These are phyloP conservation scores for Camellia oleifera DNA, from an alignment of 179 eudicot genomes.

Conservation along the genomic window DNA sequence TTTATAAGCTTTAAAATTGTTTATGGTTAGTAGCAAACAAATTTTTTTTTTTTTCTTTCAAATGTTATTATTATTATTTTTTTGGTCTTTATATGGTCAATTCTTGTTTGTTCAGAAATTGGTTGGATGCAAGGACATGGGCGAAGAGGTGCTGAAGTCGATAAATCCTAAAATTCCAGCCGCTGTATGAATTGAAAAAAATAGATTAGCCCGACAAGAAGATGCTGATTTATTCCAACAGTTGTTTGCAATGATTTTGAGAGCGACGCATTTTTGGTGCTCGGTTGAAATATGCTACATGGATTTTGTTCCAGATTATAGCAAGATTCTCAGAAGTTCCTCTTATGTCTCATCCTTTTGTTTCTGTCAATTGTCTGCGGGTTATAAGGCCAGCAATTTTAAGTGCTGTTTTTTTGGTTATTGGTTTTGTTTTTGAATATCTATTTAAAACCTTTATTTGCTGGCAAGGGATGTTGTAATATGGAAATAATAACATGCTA, in stretches of 20 bases:
- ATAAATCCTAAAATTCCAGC: slow-evolving; percentile 59
- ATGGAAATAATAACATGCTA: not conserved
- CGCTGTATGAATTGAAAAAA: slow-evolving; percentile 25
- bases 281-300: too few relatives aligned
- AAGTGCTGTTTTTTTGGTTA: not conserved
- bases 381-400: too few relatives aligned
- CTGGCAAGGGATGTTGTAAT: not conserved
- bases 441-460: not conserved
- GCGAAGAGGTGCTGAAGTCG: slow-evolving; percentile 79
- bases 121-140: slow-evolving; percentile 98
- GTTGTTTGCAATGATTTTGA: not conserved
- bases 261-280: not conserved
- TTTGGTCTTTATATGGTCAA: not conserved
- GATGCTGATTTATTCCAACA: not conserved
- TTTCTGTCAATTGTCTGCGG: not conserved
- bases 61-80: too few relatives aligned
- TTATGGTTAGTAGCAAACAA: not conserved
- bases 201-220: not conserved
- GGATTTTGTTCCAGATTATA: not conserved
- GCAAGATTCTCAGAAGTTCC: not conserved
- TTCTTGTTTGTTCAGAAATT: slow-evolving; percentile 52
- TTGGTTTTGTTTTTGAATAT: too few relatives aligned
- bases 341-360: not conserved
- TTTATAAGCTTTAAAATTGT: not conserved
- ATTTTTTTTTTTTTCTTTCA: not conserved